Evolutionary conservation across 495 filamentous ascomycete genomes (phyloP), one percentile per base, ranked within the genome.

Genomic region (Podospora sp.): DNA sequence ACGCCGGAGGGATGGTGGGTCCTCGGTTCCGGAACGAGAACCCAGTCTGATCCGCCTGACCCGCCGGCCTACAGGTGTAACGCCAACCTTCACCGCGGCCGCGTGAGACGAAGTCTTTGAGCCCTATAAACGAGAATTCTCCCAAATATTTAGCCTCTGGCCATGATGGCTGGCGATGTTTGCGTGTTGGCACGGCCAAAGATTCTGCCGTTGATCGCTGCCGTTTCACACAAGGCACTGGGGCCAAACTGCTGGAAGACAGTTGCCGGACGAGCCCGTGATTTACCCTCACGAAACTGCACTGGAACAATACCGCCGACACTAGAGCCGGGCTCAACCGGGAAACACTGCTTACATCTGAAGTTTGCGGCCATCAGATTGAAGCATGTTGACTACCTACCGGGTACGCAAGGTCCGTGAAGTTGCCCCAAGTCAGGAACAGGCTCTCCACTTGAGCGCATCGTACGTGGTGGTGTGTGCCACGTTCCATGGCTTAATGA

Each of bases 221-320:
- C 40, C 40, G 40, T 46, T 46, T 46, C 40, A 46, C 16, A 4
- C 40, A 6, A 18, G 9, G 11, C 5, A 46, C 9, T n/a, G n/a
- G 12, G 16, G 12, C 9, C 40, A 46, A 14, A 18, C 33, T 36
- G 33, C 6, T 18, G 12, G 40, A 46, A 46, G 40, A 46, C 40
- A 46, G 40, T 46, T 46, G 40, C 40, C 40, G 40, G 5, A 46
- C 40, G 12, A 46, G 16, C 11, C 40, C 11, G 40, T 18, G 40
- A 46, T 46, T 46, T 46, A 46, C 40, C 40, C 40, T 46, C 40
- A 6, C 40, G 63, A 65, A 65, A 65, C 63, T 33, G 18, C 63
- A 25, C 51, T 65, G 63, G 63, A 65, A 65, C 63, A 65, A 46
- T 46, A 35, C 24, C 49, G 24, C 49, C 49, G 5, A 22, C 18